A percentile compares a stretch with the other conserved stretches of the same genome.
These are phyloP conservation scores for Naganishia sp. DNA, from an alignment of 1,284 basidiomycete genomes.

Conservation along the genomic window DNA sequence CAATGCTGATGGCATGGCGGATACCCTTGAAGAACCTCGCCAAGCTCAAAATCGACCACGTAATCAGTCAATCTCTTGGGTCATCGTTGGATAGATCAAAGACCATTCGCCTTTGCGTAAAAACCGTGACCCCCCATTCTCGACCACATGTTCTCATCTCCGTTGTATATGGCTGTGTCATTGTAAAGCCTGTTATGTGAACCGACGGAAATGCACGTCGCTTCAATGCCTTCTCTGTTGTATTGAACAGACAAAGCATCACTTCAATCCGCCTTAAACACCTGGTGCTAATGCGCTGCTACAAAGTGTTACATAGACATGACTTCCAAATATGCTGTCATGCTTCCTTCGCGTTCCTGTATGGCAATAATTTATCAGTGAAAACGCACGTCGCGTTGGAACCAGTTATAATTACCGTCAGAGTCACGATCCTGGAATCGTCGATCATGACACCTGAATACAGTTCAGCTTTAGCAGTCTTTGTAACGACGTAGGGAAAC, in stretches of 20 bases:
- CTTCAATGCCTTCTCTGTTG: too few species aligned
- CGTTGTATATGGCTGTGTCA: background rate
- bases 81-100: too few species aligned
- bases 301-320: constrained; percentile 11
- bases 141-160: background rate
- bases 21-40: background rate
- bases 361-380: background rate
- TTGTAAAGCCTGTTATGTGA: background rate
- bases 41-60: constrained; percentile 4
- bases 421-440: constrained; percentile 45
- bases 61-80: background rate
- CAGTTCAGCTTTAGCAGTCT: constrained; percentile 32
- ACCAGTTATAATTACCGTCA: constrained; percentile 40
- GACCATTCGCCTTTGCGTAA: too few species aligned
- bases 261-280: too few species aligned
- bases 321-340: constrained; percentile 14
- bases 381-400: background rate
- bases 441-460: constrained; percentile 47
- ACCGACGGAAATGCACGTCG: too few species aligned
- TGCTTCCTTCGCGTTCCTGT: constrained; percentile 22
- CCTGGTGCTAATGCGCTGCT: background rate
- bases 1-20: background rate
- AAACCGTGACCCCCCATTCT: background rate
- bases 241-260: too few species aligned
- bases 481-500: constrained; percentile 44